phyloP scores from a whole-genome alignment of 2,329 filamentous ascomycete species.

The Penicillium vulpinum region DNA sequence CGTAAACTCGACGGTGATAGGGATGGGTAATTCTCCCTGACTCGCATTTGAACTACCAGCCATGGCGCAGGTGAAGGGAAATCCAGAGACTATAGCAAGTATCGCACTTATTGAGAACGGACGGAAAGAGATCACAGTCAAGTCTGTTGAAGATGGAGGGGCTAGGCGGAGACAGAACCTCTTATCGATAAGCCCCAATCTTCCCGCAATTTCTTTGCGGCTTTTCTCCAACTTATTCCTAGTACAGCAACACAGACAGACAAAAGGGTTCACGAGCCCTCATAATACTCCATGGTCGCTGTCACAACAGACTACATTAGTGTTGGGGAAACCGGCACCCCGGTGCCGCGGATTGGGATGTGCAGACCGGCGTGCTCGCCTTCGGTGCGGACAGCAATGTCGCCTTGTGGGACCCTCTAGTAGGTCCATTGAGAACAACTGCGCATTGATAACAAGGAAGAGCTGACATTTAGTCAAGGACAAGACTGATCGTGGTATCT shows the following conservation, averaged over 20 bases:
- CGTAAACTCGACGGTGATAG: conserved; percentile 74
- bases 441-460: conserved; percentile 5
- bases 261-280: neutral
- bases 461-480: conserved; percentile 39
- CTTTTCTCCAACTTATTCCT: conserved; percentile 16
- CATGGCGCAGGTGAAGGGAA: conserved; percentile 1
- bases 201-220: conserved; percentile 25
- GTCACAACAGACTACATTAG: conserved; percentile 59
- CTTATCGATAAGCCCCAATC: conserved; percentile 44
- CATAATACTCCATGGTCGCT: conserved; percentile 37
- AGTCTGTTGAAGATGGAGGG: conserved; percentile 15
- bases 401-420: conserved; percentile 80
- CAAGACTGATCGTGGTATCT: conserved; percentile 58
- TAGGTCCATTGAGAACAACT: conserved; percentile 47
- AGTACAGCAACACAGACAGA: conserved; percentile 1
- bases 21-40: conserved; percentile 40
- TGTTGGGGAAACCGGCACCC: conserved; percentile 89
- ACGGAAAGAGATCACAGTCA: neutral
- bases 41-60: conserved; percentile 3
- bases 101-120: neutral
- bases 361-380: conserved; percentile 67
- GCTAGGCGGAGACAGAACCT: conserved; percentile 11
- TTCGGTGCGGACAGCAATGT: conserved; percentile 89
- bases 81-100: neutral
- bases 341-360: conserved; percentile 84